Conservation (phyloP, 2,329 filamentous ascomycete genomes). For the Exophiala bonariae region DNA sequence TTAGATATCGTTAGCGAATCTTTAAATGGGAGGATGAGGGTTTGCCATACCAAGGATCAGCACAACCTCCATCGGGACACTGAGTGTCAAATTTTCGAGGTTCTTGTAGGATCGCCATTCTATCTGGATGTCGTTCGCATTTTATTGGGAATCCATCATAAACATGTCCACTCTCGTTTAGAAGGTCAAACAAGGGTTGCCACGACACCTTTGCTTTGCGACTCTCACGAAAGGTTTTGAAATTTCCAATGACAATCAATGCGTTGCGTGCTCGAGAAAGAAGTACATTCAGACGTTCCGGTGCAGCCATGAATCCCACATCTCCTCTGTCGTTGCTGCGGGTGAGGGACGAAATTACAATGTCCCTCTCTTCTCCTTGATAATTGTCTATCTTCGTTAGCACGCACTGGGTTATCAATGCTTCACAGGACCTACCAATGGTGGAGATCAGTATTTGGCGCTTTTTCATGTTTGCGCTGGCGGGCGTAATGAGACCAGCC, state of each 20-base stretch:
- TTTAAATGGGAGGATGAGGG: background rate
- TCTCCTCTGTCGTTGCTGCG: constrained; percentile 64
- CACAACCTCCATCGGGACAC: constrained; percentile 71
- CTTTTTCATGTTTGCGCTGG: constrained; percentile 54
- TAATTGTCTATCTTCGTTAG: constrained; percentile 62
- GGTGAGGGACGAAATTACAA: constrained; percentile 68
- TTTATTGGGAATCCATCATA: constrained; percentile 61
- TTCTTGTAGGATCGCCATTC: constrained; percentile 45
- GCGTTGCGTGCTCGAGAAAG: constrained; percentile 65
- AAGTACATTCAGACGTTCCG: constrained; percentile 69
- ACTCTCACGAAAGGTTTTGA: constrained; percentile 63
- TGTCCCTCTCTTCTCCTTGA: constrained; percentile 74
- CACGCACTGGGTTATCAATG: background rate
- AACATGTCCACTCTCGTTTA: constrained; percentile 55
- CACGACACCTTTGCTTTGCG: constrained; percentile 60
- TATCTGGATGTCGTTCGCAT: constrained; percentile 61
- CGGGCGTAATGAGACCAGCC: constrained; percentile 61
- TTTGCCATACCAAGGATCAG: constrained; percentile 55
- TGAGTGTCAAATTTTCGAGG: constrained; percentile 60
- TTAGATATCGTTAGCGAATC: constrained; percentile 39
- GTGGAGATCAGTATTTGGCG: constrained; percentile 63
- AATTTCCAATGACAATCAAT: constrained; percentile 70
- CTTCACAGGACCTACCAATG: constrained; percentile 53
- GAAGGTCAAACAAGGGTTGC: constrained; percentile 56
- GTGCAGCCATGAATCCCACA: constrained; percentile 69